phyloP scores from a whole-genome alignment of 306 rosid genomes.

The Corylus heterophylla region DNA sequence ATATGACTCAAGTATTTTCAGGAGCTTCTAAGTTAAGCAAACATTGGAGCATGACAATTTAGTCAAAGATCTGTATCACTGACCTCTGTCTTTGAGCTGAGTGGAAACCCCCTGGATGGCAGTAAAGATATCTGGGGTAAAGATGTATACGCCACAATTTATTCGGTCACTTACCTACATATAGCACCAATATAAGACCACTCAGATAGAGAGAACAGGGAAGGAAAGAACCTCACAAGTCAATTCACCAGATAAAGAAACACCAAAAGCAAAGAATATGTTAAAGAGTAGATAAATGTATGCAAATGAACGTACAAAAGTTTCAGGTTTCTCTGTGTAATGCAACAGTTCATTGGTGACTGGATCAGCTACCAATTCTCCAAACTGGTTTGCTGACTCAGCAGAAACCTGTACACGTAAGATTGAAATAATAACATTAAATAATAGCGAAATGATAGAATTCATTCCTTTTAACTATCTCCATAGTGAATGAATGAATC shows the following conservation, averaged over 20 bases:
- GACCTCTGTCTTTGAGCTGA: slow-evolving; percentile 79
- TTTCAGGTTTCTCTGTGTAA: slow-evolving; percentile 96
- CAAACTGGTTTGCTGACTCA: slow-evolving; percentile 79
- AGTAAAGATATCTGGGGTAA: slow-evolving; percentile 78
- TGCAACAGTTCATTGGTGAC: slow-evolving; percentile 83
- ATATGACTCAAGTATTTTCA: not conserved
- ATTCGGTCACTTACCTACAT: slow-evolving; percentile 88
- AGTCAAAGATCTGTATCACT: slow-evolving; percentile 15
- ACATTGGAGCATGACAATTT: not conserved
- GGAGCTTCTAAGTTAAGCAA: not conserved
- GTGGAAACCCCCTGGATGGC: slow-evolving; percentile 79
- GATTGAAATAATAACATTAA: not conserved
- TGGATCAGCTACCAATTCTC: slow-evolving; percentile 94
- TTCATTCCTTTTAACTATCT: no score
- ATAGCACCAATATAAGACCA: slow-evolving; percentile 17
- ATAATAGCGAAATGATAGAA: not conserved
- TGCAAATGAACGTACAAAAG: slow-evolving; percentile 65
- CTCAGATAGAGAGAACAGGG: not conserved
- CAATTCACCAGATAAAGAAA: slow-evolving; percentile 16
- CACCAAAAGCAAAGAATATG: slow-evolving; percentile 4
- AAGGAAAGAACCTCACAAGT: slow-evolving; percentile 20
- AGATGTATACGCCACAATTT: slow-evolving; percentile 91
- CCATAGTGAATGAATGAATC: no score
- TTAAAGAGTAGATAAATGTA: not conserved
- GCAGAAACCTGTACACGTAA: slow-evolving; percentile 71